Base-by-base conservation (phyloP, 2,329 filamentous ascomycete species). In the Claviceps arundinis region DNA sequence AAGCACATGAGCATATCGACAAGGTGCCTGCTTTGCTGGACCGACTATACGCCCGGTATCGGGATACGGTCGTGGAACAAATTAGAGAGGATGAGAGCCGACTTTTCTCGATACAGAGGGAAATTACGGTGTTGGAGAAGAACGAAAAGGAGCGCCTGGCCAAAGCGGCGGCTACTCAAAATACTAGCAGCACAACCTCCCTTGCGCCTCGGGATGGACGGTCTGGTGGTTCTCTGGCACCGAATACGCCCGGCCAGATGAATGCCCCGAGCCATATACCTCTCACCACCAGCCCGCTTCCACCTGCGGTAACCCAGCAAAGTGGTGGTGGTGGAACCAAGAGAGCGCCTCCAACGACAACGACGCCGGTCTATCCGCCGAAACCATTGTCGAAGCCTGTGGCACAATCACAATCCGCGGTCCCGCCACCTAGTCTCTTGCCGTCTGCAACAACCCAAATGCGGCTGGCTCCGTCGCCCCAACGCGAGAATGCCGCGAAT, bases 11-110 rank as follows among this genome's bases (percentile, higher is more conserved):
- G 56, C 80, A 89, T 64, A 66, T 77, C 30, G 79, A 85, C 48
- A 80, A 85, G 56, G 73, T 94, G 2, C 85, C 86, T 1, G 71
- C 75, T 30, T 70, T 95, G 45, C 78, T 94, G 47, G 75, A 84
- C 53, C 81, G 84, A 57, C 74, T 95, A 1, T 94, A 93, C 63
- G 75, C 78, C 13, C 76, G 80, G 56, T 96, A 94, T 64, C 78
- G 82, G 56, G 80, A 85, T 46, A 73, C 83, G 44, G 73, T 84
- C 48, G 76, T 89, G n/a, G 71, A 73, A 52, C 77, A 84, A 60
- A 87, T 96, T 54, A 74, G 78, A 54, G 79, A 85, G 52, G 84
- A 93, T 56, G 90, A 96, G 70, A 75, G 74, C 54, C 75, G 73
- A 50, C 85, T 84, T 62, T 75, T 77, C 26, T 69, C 70, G 17